Percentiles rank a stretch among this genome's conserved stretches.
These are phyloP conservation scores for Aspergillus quadricinctus DNA, from an alignment of 2,329 filamentous ascomycete species.

Conservation along the genomic window DNA sequence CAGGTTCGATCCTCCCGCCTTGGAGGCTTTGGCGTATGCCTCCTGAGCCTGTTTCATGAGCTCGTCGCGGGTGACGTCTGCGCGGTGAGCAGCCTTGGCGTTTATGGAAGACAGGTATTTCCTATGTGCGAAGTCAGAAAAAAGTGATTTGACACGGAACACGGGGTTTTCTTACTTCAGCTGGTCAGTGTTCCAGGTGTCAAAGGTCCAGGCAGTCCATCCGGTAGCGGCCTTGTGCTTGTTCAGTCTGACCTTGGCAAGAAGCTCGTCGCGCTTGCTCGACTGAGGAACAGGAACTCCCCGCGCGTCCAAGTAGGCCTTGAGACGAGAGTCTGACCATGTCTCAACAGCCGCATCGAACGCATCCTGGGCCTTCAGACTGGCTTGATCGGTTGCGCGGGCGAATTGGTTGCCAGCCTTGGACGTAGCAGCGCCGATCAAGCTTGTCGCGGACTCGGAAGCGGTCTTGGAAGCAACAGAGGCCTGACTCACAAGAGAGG, in stretches of 20 bases:
- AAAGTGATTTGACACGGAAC: neutral
- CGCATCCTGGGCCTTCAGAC: slow-evolving; percentile 58
- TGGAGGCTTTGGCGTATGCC: slow-evolving; percentile 44
- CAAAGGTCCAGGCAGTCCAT: slow-evolving; percentile 73
- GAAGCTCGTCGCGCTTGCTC: slow-evolving; percentile 67
- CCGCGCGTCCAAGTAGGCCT: slow-evolving; percentile 72
- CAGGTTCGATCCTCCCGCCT: slow-evolving; percentile 41
- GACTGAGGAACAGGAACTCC: slow-evolving; percentile 70
- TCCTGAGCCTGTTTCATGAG: slow-evolving; percentile 56
- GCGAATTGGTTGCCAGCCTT: slow-evolving; percentile 73
- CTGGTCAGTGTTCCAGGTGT: slow-evolving; percentile 69
- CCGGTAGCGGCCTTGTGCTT: slow-evolving; percentile 64
- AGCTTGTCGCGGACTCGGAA: slow-evolving; percentile 42
- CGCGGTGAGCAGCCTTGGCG: slow-evolving; percentile 56
- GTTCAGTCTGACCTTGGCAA: slow-evolving; percentile 69
- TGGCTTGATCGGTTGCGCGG: slow-evolving; percentile 66
- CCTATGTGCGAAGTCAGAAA: slow-evolving; percentile 23
- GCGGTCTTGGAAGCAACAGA: slow-evolving; percentile 51
- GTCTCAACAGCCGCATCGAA: slow-evolving; percentile 59
- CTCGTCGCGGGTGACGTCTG: slow-evolving; percentile 66
- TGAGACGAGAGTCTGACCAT: slow-evolving; percentile 74
- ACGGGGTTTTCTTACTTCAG: slow-evolving; percentile 48
- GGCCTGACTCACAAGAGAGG: slow-evolving; percentile 49
- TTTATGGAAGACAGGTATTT: slow-evolving; percentile 48
- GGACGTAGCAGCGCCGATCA: slow-evolving; percentile 67